Base-by-base conservation (phyloP, 768 basidiomycete genomes). In the Mrakia gelida region DNA sequence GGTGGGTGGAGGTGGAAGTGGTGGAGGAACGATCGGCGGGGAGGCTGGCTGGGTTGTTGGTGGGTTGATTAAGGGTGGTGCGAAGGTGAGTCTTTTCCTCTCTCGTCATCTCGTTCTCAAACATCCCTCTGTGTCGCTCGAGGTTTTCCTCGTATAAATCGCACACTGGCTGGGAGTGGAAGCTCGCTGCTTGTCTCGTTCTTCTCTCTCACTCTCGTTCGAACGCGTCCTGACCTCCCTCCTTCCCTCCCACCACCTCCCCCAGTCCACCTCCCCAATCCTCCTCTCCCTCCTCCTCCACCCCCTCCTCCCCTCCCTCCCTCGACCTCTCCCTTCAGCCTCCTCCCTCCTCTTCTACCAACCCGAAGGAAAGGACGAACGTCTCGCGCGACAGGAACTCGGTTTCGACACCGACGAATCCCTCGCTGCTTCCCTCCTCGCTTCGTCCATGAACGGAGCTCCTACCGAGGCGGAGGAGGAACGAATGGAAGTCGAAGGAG, bases 201-300 rank as follows among this genome's bases (percentile, higher is more conserved):
- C 32, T 59, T 68, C 49, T 52, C n/a, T 21, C 49, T 5, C 15
- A 3, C 49, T 52, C 49, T 16, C 49, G 4, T 15, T n/a, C 0
- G 28, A 18, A 67, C 41, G 28, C 65, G 23, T 32, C 54, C 30
- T 38, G n/a, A 61, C 30, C 26, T 30, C 28, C 18, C 59, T 11
- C 52, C 8, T 62, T 28, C 38, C 21, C 30, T 38, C n/a, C 26
- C 41, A 26, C 38, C 26, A 34, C 34, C 84, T 93, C 28, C 82
- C 94, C 16, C 93, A 94, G 81, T 92, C 93, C 67, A 90, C 92
- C 30, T 86, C 92, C 7, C 93, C 93, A 16, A 91, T 92, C 13
- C 84, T 92, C 34, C 82, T 90, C 34, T 73, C 72, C 26, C 34
- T 54, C 38, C 84, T 93, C 32, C 82, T 95, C 16, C 93, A 94